Percentiles rank a stretch among this genome's conserved stretches.
phyloP scores from a whole-genome alignment of 1,284 basidiomycete species.

The Vanrija humicola region DNA sequence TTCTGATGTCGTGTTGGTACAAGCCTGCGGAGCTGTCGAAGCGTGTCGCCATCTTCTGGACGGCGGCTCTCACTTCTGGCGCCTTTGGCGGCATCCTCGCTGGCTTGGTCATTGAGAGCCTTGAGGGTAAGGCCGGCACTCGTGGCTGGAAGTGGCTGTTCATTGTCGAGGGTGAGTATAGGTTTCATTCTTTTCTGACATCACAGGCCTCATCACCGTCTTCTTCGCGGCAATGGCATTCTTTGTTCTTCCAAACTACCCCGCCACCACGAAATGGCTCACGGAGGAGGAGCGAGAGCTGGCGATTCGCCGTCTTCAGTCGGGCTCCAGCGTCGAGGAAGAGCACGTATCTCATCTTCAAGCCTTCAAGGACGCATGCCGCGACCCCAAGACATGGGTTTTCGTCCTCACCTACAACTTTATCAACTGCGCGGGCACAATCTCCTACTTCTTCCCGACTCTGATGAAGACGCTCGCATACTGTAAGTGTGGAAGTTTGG shows the following conservation, averaged over 20 bases:
- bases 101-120: conserved; percentile 10
- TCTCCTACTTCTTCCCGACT: conserved; percentile 33
- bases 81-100: conserved; percentile 27
- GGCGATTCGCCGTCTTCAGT: conserved; percentile 10
- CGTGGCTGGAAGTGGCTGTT: conserved; percentile 41
- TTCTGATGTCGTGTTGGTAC: conserved; percentile 20
- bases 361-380: conserved; percentile 34
- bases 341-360: conserved; percentile 28
- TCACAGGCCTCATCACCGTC: conserved; percentile 26
- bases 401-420: conserved; percentile 6
- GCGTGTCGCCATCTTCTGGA: conserved; percentile 23
- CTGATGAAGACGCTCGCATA: conserved; percentile 26
- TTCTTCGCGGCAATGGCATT: conserved; percentile 30
- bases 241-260: conserved; percentile 42
- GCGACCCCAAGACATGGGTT: conserved; percentile 42
- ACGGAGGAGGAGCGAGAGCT: conserved; percentile 14
- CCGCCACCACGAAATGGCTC: conserved; percentile 30
- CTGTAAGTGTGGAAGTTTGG: conserved; percentile 22
- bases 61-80: conserved; percentile 6
- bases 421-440: conserved; percentile 21
- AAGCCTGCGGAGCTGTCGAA: conserved; percentile 25
- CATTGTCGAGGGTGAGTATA: conserved; percentile 43
- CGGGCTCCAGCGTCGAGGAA: conserved; percentile 24
- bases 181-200: conserved; percentile 28
- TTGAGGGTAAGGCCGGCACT: background rate